Conservation (phyloP, 176 grass and related monocot genomes). For the Lolium perenne region DNA sequence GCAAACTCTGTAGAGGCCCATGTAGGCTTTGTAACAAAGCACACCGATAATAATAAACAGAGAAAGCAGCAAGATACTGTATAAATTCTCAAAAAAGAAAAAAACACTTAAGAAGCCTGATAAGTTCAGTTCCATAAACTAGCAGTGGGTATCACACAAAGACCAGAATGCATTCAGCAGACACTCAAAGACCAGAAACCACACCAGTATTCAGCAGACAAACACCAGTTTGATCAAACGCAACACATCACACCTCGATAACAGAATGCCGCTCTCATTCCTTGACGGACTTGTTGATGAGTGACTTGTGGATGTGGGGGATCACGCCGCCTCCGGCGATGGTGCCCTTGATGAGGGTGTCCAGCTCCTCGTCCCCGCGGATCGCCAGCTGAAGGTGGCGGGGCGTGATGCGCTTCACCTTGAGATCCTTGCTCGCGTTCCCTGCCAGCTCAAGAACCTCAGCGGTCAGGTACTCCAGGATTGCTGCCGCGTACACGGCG, state of each 20-base stretch:
- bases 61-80: no score
- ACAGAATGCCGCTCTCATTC: conserved; percentile 30
- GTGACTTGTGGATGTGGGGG: conserved; percentile 66
- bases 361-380: conserved; percentile 56
- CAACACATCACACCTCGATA: neutral
- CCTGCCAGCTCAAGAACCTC: conserved; percentile 72
- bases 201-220: neutral
- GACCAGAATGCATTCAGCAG: no score
- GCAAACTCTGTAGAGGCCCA: neutral
- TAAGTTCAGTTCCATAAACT: neutral
- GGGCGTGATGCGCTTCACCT: conserved; percentile 64
- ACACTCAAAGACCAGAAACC: neutral
- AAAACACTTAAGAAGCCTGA: neutral
- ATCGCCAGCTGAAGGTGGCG: conserved; percentile 69
- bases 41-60: no score
- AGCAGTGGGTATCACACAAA: neutral
- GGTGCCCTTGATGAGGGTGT: conserved; percentile 58
- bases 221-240: neutral
- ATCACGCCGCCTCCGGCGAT: conserved; percentile 62
- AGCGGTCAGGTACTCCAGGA: conserved; percentile 62
- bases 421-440: conserved; percentile 71
- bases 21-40: neutral
- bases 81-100: no score
- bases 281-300: conserved; percentile 59
- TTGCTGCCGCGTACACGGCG: conserved; percentile 60